Percentiles rank a stretch among this genome's conserved stretches.
These are phyloP conservation scores for Fusarium sp. DNA, from an alignment of 2,329 filamentous ascomycete species.

Conservation along the genomic window DNA sequence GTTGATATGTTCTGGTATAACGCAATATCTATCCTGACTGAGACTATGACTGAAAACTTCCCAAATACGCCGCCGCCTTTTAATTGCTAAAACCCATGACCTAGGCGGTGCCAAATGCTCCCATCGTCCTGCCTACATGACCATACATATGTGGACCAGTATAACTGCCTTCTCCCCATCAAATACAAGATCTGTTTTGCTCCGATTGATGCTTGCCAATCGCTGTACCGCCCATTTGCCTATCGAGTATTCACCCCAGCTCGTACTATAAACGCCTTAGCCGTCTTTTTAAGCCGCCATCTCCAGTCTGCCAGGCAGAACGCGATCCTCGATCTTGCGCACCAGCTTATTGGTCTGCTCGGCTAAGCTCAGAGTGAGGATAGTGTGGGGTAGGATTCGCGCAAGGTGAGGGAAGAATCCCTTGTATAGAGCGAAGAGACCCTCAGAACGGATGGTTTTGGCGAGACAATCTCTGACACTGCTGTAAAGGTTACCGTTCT, in stretches of 20 bases:
- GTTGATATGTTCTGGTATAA: constrained; percentile 26
- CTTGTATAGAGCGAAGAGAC: constrained; percentile 94
- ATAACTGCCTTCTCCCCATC: constrained; percentile 23
- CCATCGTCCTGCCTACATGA: constrained; percentile 33
- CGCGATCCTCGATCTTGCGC: constrained; percentile 76
- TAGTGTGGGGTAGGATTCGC: constrained; percentile 93
- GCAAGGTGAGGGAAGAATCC: constrained; percentile 96
- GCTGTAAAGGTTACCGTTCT: constrained; percentile 96
- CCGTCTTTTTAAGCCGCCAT: constrained; percentile 42
- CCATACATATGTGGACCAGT: constrained; percentile 25
- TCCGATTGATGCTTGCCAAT: constrained; percentile 14
- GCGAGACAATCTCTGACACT: constrained; percentile 92
- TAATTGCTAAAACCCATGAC: constrained; percentile 44
- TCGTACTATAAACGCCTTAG: not conserved
- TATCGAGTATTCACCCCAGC: not conserved
- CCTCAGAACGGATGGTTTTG: constrained; percentile 93
- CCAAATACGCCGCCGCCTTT: constrained; percentile 46
- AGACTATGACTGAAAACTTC: constrained; percentile 33
- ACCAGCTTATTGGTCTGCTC: constrained; percentile 98
- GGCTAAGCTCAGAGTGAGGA: constrained; percentile 90
- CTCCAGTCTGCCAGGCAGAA: constrained; percentile 60
- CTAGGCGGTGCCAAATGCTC: constrained; percentile 41
- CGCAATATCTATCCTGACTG: constrained; percentile 34
- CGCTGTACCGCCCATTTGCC: constrained; percentile 3
- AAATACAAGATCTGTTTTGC: constrained; percentile 29